Base-by-base conservation (phyloP, 768 basidiomycete species). In the Termitomyces sp. region DNA sequence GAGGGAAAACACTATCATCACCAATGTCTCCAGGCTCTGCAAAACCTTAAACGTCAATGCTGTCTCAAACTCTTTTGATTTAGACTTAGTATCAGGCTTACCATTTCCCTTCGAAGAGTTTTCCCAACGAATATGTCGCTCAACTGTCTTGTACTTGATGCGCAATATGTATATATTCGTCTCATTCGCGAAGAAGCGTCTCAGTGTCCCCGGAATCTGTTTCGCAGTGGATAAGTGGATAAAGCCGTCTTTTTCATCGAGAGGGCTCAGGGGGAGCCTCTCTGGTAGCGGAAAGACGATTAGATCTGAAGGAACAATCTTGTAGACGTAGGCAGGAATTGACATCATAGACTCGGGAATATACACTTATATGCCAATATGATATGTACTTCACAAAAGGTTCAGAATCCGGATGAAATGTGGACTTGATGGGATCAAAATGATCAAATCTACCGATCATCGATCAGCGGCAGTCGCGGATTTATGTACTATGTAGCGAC, bases 261-360 rank as follows among this genome's bases (percentile, higher is more conserved):
- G 69, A 18, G 71, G 64, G 59, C 81, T 84, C 46, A 85, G 65
- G 20, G 82, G 82, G 30, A 86, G 74, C 3, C 61, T 65, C 2
- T 72, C 67, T 7, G 84, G 83, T 15, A 85, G 69, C 1, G 71
- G 72, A 7, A 67, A 66, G 2, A 75, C 68, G 33, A 60, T 55
- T 34, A 61, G 70, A 9, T 75, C 62, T 9, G 76, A 71, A 41
- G 78, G 73, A 34, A 86, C 69, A 59, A 88, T 78, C 63, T 87
- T 88, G 75, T 87, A 88, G 60, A 88, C 54, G 68, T 84, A 85
- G 3, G 73, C 78, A 5, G 83, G 86, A 18, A 50, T 61, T 63
- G 70, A 67, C 47, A 65, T 55, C 6, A 0, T 20, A 41, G 48
- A 54, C 2, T 9, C 16, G 3, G 3, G 20, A 20, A 44, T 22